Percentiles rank a stretch among this genome's conserved stretches.
Conservation (phyloP, 768 basidiomycete species). For the Mycena polygramma region DNA sequence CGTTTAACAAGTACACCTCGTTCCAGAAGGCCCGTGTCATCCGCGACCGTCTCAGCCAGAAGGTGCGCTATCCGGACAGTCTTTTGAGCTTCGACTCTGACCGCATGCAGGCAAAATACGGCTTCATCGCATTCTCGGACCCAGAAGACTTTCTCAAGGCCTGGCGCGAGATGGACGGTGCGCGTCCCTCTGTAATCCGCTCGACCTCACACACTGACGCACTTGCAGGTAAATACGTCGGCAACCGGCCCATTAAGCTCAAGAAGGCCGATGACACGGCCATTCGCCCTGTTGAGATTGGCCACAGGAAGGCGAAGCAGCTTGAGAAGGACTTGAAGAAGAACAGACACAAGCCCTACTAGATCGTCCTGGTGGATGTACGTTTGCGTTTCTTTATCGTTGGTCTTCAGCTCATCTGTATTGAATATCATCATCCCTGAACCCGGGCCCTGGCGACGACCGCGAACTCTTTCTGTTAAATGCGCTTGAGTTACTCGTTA, state of each 20-base stretch:
- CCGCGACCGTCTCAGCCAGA: constrained; percentile 92
- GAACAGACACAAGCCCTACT: constrained; percentile 91
- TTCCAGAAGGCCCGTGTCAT: constrained; percentile 97
- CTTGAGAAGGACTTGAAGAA: constrained; percentile 94
- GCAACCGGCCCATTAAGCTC: constrained; percentile 95
- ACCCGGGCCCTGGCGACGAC: too few species aligned
- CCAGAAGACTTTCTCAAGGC: constrained; percentile 98
- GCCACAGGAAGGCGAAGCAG: constrained; percentile 91
- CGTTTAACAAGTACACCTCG: constrained; percentile 93
- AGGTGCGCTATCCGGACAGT: constrained; percentile 60
- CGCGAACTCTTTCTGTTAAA: too few species aligned
- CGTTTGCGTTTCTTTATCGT: constrained; percentile 28
- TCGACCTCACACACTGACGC: constrained; percentile 15
- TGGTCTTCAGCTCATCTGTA: constrained; percentile 33
- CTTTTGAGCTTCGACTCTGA: not conserved
- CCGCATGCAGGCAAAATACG: constrained; percentile 85
- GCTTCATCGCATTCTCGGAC: constrained; percentile 97
- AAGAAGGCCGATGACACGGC: constrained; percentile 92
- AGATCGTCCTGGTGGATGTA: constrained; percentile 37
- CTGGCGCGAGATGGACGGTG: constrained; percentile 99
- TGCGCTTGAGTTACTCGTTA: too few species aligned
- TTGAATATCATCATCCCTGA: constrained; percentile 33
- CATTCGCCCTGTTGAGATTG: constrained; percentile 93
- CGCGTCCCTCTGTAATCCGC: constrained; percentile 41
- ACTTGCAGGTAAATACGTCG: constrained; percentile 90